Conservation (phyloP, 306 rosid genomes). For the Mucuna pruriens region DNA sequence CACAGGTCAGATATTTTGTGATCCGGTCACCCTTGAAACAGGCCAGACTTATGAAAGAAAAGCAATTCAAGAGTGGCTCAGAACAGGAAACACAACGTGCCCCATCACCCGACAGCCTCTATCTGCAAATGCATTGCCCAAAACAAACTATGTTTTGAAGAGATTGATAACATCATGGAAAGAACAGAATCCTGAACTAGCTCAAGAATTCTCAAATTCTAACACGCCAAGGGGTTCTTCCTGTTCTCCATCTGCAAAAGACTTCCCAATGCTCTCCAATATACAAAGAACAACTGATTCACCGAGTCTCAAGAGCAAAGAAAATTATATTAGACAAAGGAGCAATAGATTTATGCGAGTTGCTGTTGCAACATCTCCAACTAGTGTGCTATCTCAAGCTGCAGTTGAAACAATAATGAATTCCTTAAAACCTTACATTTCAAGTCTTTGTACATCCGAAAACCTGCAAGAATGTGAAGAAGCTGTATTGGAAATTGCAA, state of each 20-base stretch:
- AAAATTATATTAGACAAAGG: conserved; percentile 55
- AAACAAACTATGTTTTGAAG: conserved; percentile 91
- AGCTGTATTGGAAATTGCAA: conserved; percentile 71
- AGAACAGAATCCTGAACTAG: conserved; percentile 78
- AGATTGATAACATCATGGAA: conserved; percentile 91
- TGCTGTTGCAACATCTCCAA: conserved; percentile 63
- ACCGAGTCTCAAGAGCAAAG: conserved; percentile 47
- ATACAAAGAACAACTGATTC: conserved; percentile 45
- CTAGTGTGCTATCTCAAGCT: conserved; percentile 86
- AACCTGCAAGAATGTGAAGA: conserved; percentile 77
- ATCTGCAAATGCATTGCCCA: conserved; percentile 67
- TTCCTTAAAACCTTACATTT: conserved; percentile 68
- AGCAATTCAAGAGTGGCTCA: conserved; percentile 95
- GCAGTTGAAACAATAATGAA: conserved; percentile 72
- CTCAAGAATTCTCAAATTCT: conserved; percentile 63
- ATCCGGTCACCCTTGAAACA: conserved; percentile 97
- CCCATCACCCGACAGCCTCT: conserved; percentile 87
- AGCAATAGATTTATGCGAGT: conserved; percentile 62
- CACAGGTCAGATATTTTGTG: conserved; percentile 82
- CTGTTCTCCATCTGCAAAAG: conserved; percentile 53
- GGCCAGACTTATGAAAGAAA: conserved; percentile 94
- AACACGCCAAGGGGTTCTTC: conserved; percentile 61
- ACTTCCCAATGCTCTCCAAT: conserved; percentile 45
- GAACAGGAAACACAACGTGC: conserved; percentile 87
- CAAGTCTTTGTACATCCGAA: conserved; percentile 80